Base-by-base conservation (phyloP, 2,329 filamentous ascomycete species). In the Diaporthe sp. region DNA sequence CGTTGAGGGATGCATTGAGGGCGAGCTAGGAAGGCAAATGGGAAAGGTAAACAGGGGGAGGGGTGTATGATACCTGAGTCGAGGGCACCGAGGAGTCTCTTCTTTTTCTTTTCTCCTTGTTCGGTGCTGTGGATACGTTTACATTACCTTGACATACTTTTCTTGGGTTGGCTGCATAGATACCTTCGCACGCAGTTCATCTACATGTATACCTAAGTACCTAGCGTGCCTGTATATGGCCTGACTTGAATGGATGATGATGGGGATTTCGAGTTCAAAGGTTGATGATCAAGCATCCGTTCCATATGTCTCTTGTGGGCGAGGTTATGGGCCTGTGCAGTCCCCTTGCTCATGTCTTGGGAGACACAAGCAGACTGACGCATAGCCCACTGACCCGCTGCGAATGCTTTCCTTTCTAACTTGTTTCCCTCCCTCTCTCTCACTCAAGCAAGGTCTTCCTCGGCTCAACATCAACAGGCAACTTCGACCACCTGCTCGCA, bases 401-500 rank as follows among this genome's bases (percentile, higher is more conserved):
- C 22, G 31, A 13, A 39, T 53, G 12, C 31, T 25, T 34, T 2
- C n/a, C 1, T 2, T 9, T 13, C 5, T 44, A 7, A 22, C 9
- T 10, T 42, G 3, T 19, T 46, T 10, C 15, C 22, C 6, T 34
- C 7, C 34, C 34, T 34, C 31, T 3, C 13, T 19, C 8, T 57
- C n/a, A 74, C 46, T 76, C 75, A 28, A 76, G 53, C 72, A 71
- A n/a, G 22, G 19, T 39, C 58, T 9, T 62, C 17, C 22, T n/a
- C 12, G 51, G 15, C 39, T 72, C 57, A 5, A 67, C 72, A 53
- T 75, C 75, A 2, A 69, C 74, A 13, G 75, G 74, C 44, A 77
- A 19, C 28, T 39, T 71, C 10, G 75, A 77, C 75, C 75, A 77
- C 34, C 74, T 51, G 9, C 75, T 77, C 28, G 37, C 53, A 55